Evolutionary conservation across 352 stramenopile genomes (phyloP), one percentile per base, ranked within the genome.

Genomic region (Thalassiosira livingstoniorum): DNA sequence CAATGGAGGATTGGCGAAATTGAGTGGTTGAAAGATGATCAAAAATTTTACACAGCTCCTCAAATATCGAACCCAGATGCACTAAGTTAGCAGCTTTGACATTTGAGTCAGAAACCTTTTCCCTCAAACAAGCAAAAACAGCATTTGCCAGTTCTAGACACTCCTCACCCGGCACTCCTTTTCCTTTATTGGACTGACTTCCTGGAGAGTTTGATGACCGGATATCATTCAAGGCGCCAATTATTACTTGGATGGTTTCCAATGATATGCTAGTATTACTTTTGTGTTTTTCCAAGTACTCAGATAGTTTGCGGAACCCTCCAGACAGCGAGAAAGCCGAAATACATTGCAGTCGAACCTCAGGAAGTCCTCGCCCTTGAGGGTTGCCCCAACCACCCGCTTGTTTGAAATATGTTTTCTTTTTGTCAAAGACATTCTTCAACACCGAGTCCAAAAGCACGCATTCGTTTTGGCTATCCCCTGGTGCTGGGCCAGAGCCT

Each of bases 391-490:
- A 87, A 58, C 27, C 73, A 25, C 67, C 84, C 82, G n/a, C 35
- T 73, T 29, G 35, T 73, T 90, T 93, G 87, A 94, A 95, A 54
- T 92, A 95, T 15, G 77, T 31, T 75, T 93, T 94, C 53, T 92
- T 94, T 47, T 87, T 91, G 58, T 90, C 84, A 42, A 95, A 94
- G 39, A 94, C 80, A 45, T 85, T 63, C 4, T 77, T 37, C 0
- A 95, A 53, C 0, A 85, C n/a, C n/a, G n/a, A n/a, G n/a, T n/a
- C n/a, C n/a, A n/a, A n/a, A n/a, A n/a, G n/a, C n/a, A n/a, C n/a
- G n/a, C n/a, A n/a, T n/a, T n/a, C n/a, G n/a, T n/a, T n/a, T n/a
- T n/a, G n/a, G n/a, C n/a, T n/a, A n/a, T n/a, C n/a, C n/a, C n/a
- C n/a, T n/a, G n/a, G n/a, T n/a, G n/a, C n/a, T n/a, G n/a, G n/a